phyloP scores from a whole-genome alignment of 805 yeast species.

The Hanseniaspora pseudoguilliermondii region DNA sequence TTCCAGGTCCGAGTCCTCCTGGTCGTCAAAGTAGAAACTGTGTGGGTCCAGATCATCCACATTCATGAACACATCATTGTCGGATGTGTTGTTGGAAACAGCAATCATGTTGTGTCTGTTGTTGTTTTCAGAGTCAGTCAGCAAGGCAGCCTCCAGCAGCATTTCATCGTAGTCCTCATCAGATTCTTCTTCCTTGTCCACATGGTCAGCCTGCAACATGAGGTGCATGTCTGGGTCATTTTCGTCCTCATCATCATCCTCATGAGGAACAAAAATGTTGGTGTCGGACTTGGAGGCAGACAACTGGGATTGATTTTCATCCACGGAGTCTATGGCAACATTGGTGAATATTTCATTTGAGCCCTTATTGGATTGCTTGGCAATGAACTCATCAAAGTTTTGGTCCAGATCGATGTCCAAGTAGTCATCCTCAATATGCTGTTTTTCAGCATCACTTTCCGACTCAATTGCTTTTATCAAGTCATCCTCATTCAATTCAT shows the following conservation, averaged over 20 bases:
- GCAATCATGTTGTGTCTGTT: constrained; percentile 16
- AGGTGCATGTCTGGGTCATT: constrained; percentile 22
- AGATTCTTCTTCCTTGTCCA: constrained; percentile 17
- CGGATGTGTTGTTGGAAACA: constrained; percentile 18
- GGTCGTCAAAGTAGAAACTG: constrained; percentile 24
- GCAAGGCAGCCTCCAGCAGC: constrained; percentile 25
- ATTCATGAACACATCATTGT: constrained; percentile 30
- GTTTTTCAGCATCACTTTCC: constrained; percentile 29
- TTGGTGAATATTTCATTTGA: constrained; percentile 23
- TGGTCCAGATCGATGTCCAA: constrained; percentile 18
- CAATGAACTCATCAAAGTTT: constrained; percentile 8
- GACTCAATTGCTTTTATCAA: constrained; percentile 4
- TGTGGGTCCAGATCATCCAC: constrained; percentile 30
- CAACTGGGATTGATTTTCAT: constrained; percentile 14
- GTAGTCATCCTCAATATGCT: constrained; percentile 21
- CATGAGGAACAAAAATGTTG: constrained; percentile 12
- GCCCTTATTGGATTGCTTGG: constrained; percentile 13
- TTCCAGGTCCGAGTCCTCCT: constrained; percentile 21
- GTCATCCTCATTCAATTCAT: constrained; percentile 2
- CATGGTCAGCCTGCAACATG: constrained; percentile 25
- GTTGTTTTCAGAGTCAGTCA: constrained; percentile 28
- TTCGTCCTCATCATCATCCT: constrained; percentile 25
- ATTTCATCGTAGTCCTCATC: constrained; percentile 26
- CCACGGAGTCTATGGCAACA: constrained; percentile 15
- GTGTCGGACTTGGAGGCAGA: constrained; percentile 12